Evolutionary conservation across 768 basidiomycete genomes (phyloP), one percentile per base, ranked within the genome.

Genomic region (Mycena albidolilacea): DNA sequence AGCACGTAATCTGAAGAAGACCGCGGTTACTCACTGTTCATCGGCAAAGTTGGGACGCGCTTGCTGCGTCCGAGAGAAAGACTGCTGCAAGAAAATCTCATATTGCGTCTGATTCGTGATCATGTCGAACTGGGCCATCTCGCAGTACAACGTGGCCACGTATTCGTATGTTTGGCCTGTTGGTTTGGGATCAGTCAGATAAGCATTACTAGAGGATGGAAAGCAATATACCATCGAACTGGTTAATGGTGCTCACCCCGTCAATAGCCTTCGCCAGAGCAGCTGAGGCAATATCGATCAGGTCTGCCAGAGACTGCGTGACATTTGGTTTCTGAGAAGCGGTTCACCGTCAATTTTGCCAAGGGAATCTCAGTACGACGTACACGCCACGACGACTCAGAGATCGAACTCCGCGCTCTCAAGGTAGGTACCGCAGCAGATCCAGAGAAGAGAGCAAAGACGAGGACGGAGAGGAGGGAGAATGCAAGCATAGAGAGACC

Each of bases 321-420:
- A 69, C 23, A 62, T 69, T 62, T 6, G 68, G 46, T 41, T 69
- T 69, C 67, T 69, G 81, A 80, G 14, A 64, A 39, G 19, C 4
- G 17, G 12, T 50, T 57, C 30, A 37, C 30, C 30, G 23, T 57
- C 30, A 37, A 15, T 8, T 35, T 30, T 37, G n/a, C 30, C 3
- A 11, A 37, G 11, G 15, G 37, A 6, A 4, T 15, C 15, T 19
- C 35, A 9, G 6, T 35, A 15, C 30, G 55, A 54, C 55, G 35
- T 37, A 57, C 55, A 57, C 55, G 55, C 55, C 30, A 57, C 0
- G 9, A 6, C 52, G 52, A 9, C 52, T 54, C 52, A 6, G 55
- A 59, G 30, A 39, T 30, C 14, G 37, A 7, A 37, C 1, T 59
- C 14, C 57, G 37, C 8, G 15, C 35, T 59, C 35, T 37, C 7